A percentile compares a stretch with the other conserved stretches of the same genome.
phyloP scores from a whole-genome alignment of 148 eudicot species.

The Rhododendron henanense region DNA sequence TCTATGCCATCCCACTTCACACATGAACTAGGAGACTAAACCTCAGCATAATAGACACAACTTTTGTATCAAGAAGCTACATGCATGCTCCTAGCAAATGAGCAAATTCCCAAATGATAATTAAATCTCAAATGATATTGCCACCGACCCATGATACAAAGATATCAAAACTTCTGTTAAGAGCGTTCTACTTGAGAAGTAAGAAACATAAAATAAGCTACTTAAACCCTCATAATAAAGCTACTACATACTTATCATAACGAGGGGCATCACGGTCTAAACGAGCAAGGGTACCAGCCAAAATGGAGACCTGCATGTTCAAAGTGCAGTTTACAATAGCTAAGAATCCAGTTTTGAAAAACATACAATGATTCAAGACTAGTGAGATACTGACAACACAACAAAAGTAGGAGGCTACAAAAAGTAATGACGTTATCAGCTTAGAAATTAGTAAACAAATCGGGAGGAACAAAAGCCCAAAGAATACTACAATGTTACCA shows the following conservation, averaged over 20 bases:
- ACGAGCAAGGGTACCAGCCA: slow-evolving; percentile 98
- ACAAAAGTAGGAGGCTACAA: neutral
- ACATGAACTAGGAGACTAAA: neutral
- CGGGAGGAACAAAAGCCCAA: neutral
- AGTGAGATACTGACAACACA: neutral
- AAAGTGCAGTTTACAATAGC: slow-evolving; percentile 1
- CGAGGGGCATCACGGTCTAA: slow-evolving; percentile 97
- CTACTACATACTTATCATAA: slow-evolving; percentile 72
- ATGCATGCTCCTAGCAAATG: neutral
- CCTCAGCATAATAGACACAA: neutral
- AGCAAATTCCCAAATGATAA: neutral
- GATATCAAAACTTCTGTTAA: neutral
- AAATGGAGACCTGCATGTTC: slow-evolving; percentile 80
- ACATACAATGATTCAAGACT: neutral
- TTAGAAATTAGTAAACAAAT: neutral
- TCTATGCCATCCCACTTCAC: neutral
- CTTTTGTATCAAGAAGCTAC: neutral
- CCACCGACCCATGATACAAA: neutral
- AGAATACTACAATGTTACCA: neutral
- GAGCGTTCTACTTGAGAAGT: neutral
- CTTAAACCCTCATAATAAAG: neutral
- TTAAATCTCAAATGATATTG: too few relatives aligned
- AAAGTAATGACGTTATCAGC: neutral
- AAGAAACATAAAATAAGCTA: neutral
- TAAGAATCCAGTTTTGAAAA: neutral